These are phyloP conservation scores for Asterophora parasitica DNA, from an alignment of 768 basidiomycete species.

Conservation along the genomic window DNA sequence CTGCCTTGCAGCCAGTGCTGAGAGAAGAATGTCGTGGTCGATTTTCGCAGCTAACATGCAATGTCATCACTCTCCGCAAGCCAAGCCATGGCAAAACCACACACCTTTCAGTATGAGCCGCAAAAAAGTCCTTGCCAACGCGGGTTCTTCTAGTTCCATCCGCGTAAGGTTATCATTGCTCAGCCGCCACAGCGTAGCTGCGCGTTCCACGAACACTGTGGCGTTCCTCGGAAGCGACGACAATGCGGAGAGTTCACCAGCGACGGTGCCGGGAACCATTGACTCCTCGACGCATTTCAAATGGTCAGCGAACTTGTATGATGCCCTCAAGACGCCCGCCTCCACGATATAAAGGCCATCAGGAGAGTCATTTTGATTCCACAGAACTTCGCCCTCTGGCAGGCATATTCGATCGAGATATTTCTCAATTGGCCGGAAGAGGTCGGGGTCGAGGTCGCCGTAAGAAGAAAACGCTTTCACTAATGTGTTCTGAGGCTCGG, in stretches of 20 bases:
- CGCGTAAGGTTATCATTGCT: constrained; percentile 49
- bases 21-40: constrained; percentile 19
- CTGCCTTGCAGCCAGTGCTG: constrained; percentile 17
- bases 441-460: constrained; percentile 47
- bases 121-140: constrained; percentile 59
- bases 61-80: not conserved
- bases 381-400: constrained; percentile 58
- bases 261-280: constrained; percentile 90
- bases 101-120: constrained; percentile 71
- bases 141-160: constrained; percentile 66
- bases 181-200: constrained; percentile 79
- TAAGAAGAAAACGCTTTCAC: constrained; percentile 77
- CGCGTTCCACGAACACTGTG: constrained; percentile 75
- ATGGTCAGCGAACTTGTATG: constrained; percentile 73
- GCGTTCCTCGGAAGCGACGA: constrained; percentile 80
- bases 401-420: constrained; percentile 68
- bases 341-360: constrained; percentile 90
- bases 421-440: constrained; percentile 57
- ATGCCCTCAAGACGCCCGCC: constrained; percentile 78
- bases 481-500: constrained; percentile 72
- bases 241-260: constrained; percentile 86
- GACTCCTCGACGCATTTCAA: constrained; percentile 72
- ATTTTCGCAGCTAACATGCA: constrained; percentile 18
- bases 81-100: constrained; percentile 17
- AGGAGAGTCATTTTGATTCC: constrained; percentile 70